Evolutionary conservation across 495 filamentous ascomycete genomes (phyloP).

Genomic region (Bryoglossum gracile): DNA sequence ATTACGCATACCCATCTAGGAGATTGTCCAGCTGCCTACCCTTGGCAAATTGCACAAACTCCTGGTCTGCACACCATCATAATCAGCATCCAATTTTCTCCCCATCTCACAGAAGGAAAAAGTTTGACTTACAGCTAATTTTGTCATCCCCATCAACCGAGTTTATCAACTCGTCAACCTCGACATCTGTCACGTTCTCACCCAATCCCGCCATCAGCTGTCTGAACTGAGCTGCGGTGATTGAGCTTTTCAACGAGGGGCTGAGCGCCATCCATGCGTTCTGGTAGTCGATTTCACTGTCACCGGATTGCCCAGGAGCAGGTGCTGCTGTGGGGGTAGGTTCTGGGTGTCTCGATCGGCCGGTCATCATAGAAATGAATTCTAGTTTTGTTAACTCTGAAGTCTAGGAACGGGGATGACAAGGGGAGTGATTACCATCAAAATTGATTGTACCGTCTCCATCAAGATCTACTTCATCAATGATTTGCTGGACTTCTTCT

Average conservation of each 20-base stretch:
- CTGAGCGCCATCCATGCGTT: slow-evolving; percentile 27
- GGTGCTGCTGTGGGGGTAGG: slow-evolving; percentile 1
- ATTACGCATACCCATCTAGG: slow-evolving; percentile 24
- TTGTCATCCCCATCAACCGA: slow-evolving; percentile 30
- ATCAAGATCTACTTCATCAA: slow-evolving; percentile 32
- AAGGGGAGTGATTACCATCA: slow-evolving; percentile 23
- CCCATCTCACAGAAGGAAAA: background rate
- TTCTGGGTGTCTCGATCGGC: slow-evolving; percentile 8
- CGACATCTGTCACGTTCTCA: slow-evolving; percentile 25
- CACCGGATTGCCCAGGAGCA: background rate
- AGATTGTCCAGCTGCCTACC: slow-evolving; percentile 26
- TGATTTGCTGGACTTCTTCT: slow-evolving; percentile 29
- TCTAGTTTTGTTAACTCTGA: slow-evolving; percentile 11
- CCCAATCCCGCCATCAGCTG: slow-evolving; percentile 26
- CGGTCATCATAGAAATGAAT: slow-evolving; percentile 35
- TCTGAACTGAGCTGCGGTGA: slow-evolving; percentile 26
- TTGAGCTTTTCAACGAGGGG: slow-evolving; percentile 25
- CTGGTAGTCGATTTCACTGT: slow-evolving; percentile 21
- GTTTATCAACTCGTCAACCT: slow-evolving; percentile 27
- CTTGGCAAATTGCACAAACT: slow-evolving; percentile 28
- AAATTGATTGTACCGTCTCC: slow-evolving; percentile 33
- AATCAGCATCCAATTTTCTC: background rate
- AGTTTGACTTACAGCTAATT: slow-evolving; percentile 24
- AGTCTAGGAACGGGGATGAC: background rate
- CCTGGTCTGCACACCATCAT: slow-evolving; percentile 21